Conservation (phyloP, 331 rosid genomes). For the Erythrophleum ivorense region DNA sequence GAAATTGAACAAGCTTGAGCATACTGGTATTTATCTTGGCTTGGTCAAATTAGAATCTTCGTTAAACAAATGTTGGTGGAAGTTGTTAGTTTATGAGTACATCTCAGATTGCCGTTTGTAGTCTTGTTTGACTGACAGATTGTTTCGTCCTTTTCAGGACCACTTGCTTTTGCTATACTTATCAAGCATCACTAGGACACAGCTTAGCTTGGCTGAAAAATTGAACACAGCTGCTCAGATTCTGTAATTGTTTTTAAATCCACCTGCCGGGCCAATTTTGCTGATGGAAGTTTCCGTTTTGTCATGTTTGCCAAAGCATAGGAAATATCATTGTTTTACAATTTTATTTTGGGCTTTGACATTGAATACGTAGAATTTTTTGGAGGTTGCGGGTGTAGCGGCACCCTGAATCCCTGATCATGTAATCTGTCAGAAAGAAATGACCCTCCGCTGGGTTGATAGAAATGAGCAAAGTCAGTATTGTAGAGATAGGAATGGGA, state of each 20-base stretch:
- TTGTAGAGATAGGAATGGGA: too few relatives aligned
- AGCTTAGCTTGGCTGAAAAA: conserved; percentile 84
- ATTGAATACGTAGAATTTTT: conserved; percentile 42
- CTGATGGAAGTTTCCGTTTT: conserved; percentile 13
- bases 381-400: conserved; percentile 26
- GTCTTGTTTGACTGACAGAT: conserved; percentile 19
- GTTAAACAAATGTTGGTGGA: not conserved
- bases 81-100: not conserved
- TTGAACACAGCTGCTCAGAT: conserved; percentile 88
- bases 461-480: too few relatives aligned
- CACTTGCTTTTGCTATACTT: conserved; percentile 84
- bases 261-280: not conserved
- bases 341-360: conserved; percentile 34
- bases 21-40: not conserved
- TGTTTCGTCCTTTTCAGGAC: conserved; percentile 60
- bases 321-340: conserved; percentile 32
- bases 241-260: conserved; percentile 39
- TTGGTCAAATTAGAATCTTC: not conserved
- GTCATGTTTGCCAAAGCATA: conserved; percentile 37
- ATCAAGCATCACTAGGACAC: conserved; percentile 95
- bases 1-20: not conserved
- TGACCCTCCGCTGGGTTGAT: too few relatives aligned
- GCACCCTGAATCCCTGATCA: not conserved
- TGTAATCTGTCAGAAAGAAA: conserved; percentile 37
- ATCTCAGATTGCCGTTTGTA: not conserved